Conservation (phyloP, 78 protist species). For the Dictyostelium intermedium region DNA sequence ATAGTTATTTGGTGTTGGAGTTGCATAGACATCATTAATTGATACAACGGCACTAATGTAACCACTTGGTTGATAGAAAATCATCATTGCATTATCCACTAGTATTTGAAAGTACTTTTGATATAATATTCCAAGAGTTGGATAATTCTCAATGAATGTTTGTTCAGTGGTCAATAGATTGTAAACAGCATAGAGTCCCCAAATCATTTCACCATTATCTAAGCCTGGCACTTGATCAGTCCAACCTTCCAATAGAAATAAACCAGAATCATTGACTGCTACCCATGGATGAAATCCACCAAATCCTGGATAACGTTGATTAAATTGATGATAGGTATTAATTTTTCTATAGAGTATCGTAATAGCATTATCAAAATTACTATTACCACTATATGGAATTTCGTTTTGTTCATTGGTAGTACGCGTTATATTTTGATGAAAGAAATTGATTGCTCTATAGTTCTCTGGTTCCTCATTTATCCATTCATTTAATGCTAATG, state of each 20-base stretch:
- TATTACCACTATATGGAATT: not conserved
- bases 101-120: constrained; percentile 38
- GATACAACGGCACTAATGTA: constrained; percentile 30
- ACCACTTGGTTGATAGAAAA: constrained; percentile 39
- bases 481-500: constrained; percentile 7
- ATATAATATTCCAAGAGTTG: not conserved
- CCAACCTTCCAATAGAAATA: constrained; percentile 55
- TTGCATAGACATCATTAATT: constrained; percentile 35
- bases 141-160: not conserved
- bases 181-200: constrained; percentile 51
- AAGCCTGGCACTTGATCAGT: constrained; percentile 43
- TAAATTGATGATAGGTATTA: constrained; percentile 45
- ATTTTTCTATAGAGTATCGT: constrained; percentile 51
- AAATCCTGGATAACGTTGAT: constrained; percentile 60
- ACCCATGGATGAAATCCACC: constrained; percentile 84
- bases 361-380: constrained; percentile 34
- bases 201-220: constrained; percentile 85
- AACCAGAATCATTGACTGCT: constrained; percentile 19
- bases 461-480: not conserved
- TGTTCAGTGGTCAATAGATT: not conserved
- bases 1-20: constrained; percentile 60
- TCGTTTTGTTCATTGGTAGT: not conserved
- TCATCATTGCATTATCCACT: constrained; percentile 26
- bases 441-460: constrained; percentile 22
- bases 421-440: constrained; percentile 20